Percentiles rank a stretch among this genome's conserved stretches.
Conservation (phyloP, 108 stramenopile genomes). For the Pelagomonas calceolata region DNA sequence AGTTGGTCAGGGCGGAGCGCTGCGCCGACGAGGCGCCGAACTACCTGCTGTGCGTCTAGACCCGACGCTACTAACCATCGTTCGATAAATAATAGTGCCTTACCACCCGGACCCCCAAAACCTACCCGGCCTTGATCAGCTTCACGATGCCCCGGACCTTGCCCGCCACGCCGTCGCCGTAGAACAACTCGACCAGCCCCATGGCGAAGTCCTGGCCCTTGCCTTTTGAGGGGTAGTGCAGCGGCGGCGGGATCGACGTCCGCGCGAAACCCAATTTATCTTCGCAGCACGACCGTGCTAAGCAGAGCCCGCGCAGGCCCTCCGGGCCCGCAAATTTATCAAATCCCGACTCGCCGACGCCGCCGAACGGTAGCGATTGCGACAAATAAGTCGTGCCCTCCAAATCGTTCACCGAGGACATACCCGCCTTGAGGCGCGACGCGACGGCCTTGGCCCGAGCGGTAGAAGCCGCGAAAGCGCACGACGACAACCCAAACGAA, state of each 20-base stretch:
- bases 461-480: constrained; percentile 65
- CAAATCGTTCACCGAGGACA: constrained; percentile 96
- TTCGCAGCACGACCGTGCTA: constrained; percentile 70
- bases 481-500: constrained; percentile 80
- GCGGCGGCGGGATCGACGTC: constrained; percentile 72
- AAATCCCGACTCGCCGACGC: constrained; percentile 90
- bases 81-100: no score
- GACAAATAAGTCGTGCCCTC: constrained; percentile 82
- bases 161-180: constrained; percentile 50
- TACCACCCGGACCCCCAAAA: no score
- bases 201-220: constrained; percentile 61
- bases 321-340: constrained; percentile 95
- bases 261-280: constrained; percentile 72
- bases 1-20: no score
- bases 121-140: not conserved
- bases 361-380: constrained; percentile 94
- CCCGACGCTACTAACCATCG: no score
- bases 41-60: no score
- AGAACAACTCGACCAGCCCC: constrained; percentile 61
- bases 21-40: no score
- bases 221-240: constrained; percentile 67
- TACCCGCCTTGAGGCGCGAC: constrained; percentile 72
- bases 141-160: constrained; percentile 56
- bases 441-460: constrained; percentile 67
- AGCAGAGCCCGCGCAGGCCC: constrained; percentile 86